Conservation (phyloP, 139 green algal genomes). For the Micromonas pusilla region DNA sequence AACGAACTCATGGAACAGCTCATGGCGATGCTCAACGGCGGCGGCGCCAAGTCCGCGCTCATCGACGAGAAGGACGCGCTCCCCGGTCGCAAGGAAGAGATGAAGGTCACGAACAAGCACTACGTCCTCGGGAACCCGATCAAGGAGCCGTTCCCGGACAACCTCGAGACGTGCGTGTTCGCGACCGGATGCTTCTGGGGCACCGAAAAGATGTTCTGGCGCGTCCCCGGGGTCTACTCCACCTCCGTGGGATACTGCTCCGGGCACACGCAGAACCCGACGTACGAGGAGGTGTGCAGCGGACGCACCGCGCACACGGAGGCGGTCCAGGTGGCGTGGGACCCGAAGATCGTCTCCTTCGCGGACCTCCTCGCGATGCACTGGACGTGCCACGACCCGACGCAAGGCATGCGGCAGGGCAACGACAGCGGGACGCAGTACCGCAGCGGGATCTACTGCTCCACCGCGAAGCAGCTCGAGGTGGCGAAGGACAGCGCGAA, state of each 20-base stretch:
- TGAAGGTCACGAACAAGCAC: conserved; percentile 18
- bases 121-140: conserved; percentile 17
- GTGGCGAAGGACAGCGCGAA: conserved; percentile 22
- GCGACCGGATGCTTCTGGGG: conserved; percentile 42
- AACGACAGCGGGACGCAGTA: conserved; percentile 43
- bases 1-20: conserved; percentile 16
- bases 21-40: conserved; percentile 18
- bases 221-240: conserved; percentile 32
- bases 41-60: background rate
- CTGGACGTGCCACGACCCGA: conserved; percentile 39
- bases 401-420: conserved; percentile 32
- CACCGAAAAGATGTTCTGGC: conserved; percentile 37
- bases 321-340: conserved; percentile 34
- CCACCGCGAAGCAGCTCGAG: conserved; percentile 30
- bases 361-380: conserved; percentile 35
- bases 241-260: conserved; percentile 35
- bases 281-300: conserved; percentile 41
- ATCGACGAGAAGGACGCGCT: background rate
- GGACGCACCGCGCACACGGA: conserved; percentile 38
- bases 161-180: conserved; percentile 24
- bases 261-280: conserved; percentile 33
- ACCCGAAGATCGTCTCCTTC: conserved; percentile 35
- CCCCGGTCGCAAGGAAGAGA: background rate
- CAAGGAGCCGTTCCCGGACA: conserved; percentile 9
- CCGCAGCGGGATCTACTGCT: conserved; percentile 37